Evolutionary conservation across 2,329 filamentous ascomycete species (phyloP), one percentile per base, ranked within the genome.

Genomic region (Penicillium sp.): DNA sequence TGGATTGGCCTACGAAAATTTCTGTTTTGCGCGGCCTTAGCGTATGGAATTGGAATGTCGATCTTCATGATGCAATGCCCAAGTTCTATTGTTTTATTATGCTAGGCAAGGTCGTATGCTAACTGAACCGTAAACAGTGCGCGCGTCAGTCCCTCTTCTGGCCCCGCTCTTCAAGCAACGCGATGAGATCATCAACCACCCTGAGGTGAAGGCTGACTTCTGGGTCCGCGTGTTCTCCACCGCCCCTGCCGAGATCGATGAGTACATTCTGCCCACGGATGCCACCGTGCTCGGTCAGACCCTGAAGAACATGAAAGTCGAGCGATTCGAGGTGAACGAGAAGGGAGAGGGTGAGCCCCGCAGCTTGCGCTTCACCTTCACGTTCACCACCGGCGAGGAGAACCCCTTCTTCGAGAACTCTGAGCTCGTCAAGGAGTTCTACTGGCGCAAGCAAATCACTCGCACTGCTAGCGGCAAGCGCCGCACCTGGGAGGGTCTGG

Each of bases 151-250:
- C 66, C 78, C 83, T 63, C 81, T 92, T 66, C 84, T 85, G 68
- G 80, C 82, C 59, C 83, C 88, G 45, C 84, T 96, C 60, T 96
- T 91, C 80, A 82, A 84, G 68, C 90, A 90, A 78, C 91, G 93
- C 72, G 81, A 85, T 64, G 82, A 85, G 66, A 77, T 91, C 62
- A 80, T 95, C 63, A 76, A 84, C 62, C 82, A 87, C 70, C 93
- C 97, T 71, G 65, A 70, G 14, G 66, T 77, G 16, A 60, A 73
- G 57, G 59, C 66, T 66, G 87, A 90, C 79, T 99, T 98, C 85
- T 98, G 95, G 95, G 83, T 90, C n/a, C 85, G 96, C 57, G 93
- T 97, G 56, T 84, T 98, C 73, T 90, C 96, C 80, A 89, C 92
- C 78, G 87, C 90, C 3, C 92, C 93, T 2, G 82, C 84, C 47